These are phyloP conservation scores for Amaranthus cruentus DNA, from an alignment of 148 eudicot species.

Conservation along the genomic window DNA sequence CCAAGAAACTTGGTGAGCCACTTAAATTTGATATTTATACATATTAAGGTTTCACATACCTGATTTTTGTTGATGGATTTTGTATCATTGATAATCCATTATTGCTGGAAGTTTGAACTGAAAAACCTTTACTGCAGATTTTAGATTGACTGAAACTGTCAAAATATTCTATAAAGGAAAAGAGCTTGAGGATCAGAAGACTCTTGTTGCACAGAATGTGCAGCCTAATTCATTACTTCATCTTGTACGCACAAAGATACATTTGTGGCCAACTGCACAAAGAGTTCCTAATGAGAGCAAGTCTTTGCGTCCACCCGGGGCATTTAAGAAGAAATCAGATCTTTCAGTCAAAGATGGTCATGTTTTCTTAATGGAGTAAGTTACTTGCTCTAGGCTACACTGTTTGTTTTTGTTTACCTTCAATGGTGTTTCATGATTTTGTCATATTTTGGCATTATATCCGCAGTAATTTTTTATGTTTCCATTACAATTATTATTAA, in stretches of 20 bases:
- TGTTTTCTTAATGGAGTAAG: slow-evolving; percentile 98
- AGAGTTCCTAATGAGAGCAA: slow-evolving; percentile 86
- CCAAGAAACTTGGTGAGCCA: slow-evolving; percentile 79
- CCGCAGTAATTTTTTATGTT: no score
- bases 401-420: not conserved
- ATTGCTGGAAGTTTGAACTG: not conserved
- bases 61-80: not conserved
- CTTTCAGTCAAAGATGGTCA: slow-evolving; percentile 94
- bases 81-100: not conserved
- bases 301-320: slow-evolving; percentile 97
- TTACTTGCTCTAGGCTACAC: not conserved
- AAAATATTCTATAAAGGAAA: slow-evolving; percentile 68
- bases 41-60: not conserved
- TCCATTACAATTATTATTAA: no score
- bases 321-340: slow-evolving; percentile 94
- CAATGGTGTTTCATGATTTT: no score
- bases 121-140: slow-evolving; percentile 45
- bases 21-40: slow-evolving; percentile 3
- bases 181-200: slow-evolving; percentile 68
- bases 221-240: slow-evolving; percentile 86
- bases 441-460: no score
- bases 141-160: slow-evolving; percentile 65
- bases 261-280: slow-evolving; percentile 67
- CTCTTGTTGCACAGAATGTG: slow-evolving; percentile 76
- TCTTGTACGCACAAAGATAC: slow-evolving; percentile 83